Conservation (phyloP, 2,329 filamentous ascomycete genomes). For the Fusarium humuli region DNA sequence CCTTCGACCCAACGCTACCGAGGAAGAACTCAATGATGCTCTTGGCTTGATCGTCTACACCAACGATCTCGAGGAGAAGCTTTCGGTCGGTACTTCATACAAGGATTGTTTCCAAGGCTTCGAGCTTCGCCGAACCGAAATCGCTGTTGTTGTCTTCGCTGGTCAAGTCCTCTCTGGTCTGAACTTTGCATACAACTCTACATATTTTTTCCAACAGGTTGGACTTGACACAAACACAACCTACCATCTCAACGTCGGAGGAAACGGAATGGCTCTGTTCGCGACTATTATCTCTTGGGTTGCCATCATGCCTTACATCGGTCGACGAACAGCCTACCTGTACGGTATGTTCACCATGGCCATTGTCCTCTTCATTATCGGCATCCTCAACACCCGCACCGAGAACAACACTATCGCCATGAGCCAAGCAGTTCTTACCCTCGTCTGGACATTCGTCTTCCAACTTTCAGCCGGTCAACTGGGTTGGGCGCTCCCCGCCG, state of each 20-base stretch:
- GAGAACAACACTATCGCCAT: conserved; percentile 47
- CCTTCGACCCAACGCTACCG: conserved; percentile 46
- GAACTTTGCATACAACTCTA: conserved; percentile 55
- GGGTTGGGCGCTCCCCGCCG: conserved; percentile 50
- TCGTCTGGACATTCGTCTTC: conserved; percentile 51
- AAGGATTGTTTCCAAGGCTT: conserved; percentile 58
- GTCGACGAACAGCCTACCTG: conserved; percentile 59
- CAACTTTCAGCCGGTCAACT: conserved; percentile 55
- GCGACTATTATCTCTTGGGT: conserved; percentile 60
- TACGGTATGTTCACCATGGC: conserved; percentile 58
- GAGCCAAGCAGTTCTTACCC: conserved; percentile 51
- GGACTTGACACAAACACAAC: conserved; percentile 48
- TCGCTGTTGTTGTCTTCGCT: conserved; percentile 51
- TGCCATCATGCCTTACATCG: conserved; percentile 55
- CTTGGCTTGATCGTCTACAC: conserved; percentile 58
- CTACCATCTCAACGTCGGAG: conserved; percentile 55
- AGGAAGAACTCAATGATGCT: conserved; percentile 50
- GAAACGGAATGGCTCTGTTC: conserved; percentile 55
- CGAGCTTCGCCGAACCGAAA: conserved; percentile 55
- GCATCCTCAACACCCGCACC: conserved; percentile 54
- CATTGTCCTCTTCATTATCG: conserved; percentile 55
- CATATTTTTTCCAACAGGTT: conserved; percentile 56
- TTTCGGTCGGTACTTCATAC: conserved; percentile 55
- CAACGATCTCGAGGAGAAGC: conserved; percentile 53
- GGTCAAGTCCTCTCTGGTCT: conserved; percentile 53